Base-by-base conservation (phyloP, 164 flowering plant species). In the Vitis riparia region DNA sequence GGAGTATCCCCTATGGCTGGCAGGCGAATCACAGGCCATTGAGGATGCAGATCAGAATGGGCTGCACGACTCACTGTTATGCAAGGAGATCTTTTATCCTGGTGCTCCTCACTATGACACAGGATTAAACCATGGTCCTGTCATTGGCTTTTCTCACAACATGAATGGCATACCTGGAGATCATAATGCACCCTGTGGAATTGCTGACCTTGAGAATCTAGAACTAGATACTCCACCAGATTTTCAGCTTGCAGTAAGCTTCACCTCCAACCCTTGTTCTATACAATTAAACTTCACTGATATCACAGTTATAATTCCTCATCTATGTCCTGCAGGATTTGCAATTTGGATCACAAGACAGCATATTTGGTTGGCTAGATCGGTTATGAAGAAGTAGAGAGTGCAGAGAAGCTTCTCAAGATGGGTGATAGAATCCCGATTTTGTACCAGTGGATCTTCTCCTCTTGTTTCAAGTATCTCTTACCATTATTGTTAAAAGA, bases 331-430 rank as follows among this genome's bases (percentile, higher is more conserved):
- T 82, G 75, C 90, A 88, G 94, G 87, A 89, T 72, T 81, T 83
- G 81, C 89, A 82, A 69, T 86, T 91, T 77, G 76, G 83, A 60
- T 91, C 94, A 51, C 91, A 91, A 74, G 93, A 89, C 70, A 89
- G 88, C 58, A 62, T 84, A 1, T 58, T 75, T 52, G 70, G 71
- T 47, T 89, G 88, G 89, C 10, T 86, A 13, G 97, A 88, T 67
- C 73, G 83, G 56, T 11, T 83, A 6, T 85, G 82, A 82, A 71
- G 62, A 49, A 15, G 44, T 0, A 37, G 44, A 37, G 5, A 5
- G 11, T 19, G 62, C n/a, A 32, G 63, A n/a, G 32, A 30, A 19
- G 13, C 48, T 16, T 16, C 49, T 29, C 48, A 68, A 14, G 17
- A 30, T 53, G 19, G 30, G 27, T 14, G 27, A 29, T 9, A 29